Base-by-base conservation (phyloP, 78 protist species). In the Isochrysis galbana region DNA sequence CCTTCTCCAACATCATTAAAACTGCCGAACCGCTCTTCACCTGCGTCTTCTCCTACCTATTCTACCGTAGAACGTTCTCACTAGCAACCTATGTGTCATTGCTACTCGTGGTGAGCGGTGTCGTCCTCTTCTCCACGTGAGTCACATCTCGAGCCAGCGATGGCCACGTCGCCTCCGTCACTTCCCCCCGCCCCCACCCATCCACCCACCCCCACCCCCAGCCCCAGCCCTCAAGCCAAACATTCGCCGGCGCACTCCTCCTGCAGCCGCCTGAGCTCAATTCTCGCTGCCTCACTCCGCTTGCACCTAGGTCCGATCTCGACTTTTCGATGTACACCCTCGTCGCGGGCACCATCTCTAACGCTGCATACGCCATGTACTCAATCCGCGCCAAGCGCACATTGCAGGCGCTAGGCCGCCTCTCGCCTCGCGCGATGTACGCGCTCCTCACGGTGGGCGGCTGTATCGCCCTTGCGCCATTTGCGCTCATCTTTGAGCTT, bases 21-120 rank as follows among this genome's bases (percentile, higher is more conserved):
- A 80, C 88, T 2, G 51, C 88, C 25, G 88, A 80, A 38, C 51
- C 88, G 21, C 88, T 80, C 25, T 80, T 80, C 55, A 44, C 88
- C n/a, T 44, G 55, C 55, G 5, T 29, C 42, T 44, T 80, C 55
- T 41, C 88, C 26, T 7, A 7, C 19, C 48, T 80, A 23, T 19
- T 80, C 41, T 44, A 41, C 88, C 25, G n/a, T 29, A 7, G 11
- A n/a, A 29, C 38, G 23, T 67, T 67, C 77, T 67, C 77, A 7
- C 36, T 32, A 14, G 29, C 1, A 32, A 41, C 34, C 39, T 80
- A 80, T 54, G 38, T 5, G 29, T 14, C 88, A 0, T 54, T 80
- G 44, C n/a, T 80, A 23, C 88, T 44, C n/a, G 88, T 80, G 11
- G 88, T 80, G 34, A 0, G 14, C 88, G 88, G 88, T 21, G 88